Evolutionary conservation across 805 yeast genomes (phyloP).

Genomic region (Wickerhamiella kazuoi): DNA sequence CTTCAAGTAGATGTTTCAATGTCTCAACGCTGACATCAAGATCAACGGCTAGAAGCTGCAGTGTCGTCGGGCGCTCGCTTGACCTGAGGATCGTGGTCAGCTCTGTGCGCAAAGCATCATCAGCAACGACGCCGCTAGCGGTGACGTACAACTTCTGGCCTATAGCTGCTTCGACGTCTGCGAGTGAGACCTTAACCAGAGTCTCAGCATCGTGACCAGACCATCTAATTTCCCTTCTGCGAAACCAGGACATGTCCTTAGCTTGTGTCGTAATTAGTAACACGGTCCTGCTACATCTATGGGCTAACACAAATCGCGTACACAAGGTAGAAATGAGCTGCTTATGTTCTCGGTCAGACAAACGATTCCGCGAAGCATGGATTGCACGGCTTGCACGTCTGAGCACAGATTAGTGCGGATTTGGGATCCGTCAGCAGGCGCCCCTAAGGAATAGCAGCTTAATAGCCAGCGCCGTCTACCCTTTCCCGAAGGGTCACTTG

Average conservation of each 20-base stretch:
- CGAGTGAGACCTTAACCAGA: not conserved
- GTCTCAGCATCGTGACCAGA: not conserved
- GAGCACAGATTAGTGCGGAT: too few species aligned
- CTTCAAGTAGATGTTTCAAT: not conserved
- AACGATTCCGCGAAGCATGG: too few species aligned
- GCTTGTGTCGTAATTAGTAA: too few species aligned
- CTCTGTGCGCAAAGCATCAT: not conserved
- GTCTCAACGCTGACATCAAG: not conserved
- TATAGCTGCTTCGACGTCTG: not conserved
- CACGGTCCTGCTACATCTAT: too few species aligned
- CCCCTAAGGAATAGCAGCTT: too few species aligned
- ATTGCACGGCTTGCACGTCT: too few species aligned
- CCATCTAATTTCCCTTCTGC: not conserved
- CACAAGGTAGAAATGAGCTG: too few species aligned
- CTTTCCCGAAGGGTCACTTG: too few species aligned
- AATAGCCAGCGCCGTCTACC: too few species aligned
- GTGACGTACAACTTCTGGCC: slow-evolving; percentile 1
- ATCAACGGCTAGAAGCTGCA: not conserved
- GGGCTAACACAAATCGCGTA: too few species aligned
- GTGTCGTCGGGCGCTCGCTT: not conserved
- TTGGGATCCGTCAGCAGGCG: too few species aligned
- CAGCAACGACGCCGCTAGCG: not conserved
- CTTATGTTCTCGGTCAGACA: too few species aligned
- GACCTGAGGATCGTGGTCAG: not conserved
- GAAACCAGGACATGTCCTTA: not conserved